These are phyloP conservation scores for Fraxinus baroniana DNA, from an alignment of 305 asterid species.

Conservation along the genomic window DNA sequence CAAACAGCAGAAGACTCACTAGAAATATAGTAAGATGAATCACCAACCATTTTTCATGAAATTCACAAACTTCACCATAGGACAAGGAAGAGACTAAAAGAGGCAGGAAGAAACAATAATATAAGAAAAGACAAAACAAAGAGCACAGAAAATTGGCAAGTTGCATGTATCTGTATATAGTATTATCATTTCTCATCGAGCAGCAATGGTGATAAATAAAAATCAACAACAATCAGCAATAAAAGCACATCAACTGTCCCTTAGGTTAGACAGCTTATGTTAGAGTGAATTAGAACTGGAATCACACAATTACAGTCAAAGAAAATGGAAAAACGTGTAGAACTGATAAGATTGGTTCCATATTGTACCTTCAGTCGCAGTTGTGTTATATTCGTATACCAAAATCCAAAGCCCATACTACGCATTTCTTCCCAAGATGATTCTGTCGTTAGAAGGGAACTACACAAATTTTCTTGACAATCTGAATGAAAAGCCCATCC, in stretches of 20 bases:
- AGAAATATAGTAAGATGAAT: not conserved
- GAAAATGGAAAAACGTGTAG: slow-evolving; percentile 9
- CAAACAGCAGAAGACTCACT: slow-evolving; percentile 4
- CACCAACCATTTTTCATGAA: slow-evolving; percentile 7
- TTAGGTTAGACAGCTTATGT: slow-evolving; percentile 17
- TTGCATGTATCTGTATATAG: not conserved
- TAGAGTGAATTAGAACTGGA: not conserved
- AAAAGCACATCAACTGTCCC: slow-evolving; percentile 19
- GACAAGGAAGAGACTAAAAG: slow-evolving; percentile 10
- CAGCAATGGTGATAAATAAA: slow-evolving; percentile 19
- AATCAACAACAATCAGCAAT: slow-evolving; percentile 17
- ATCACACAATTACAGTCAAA: slow-evolving; percentile 7
- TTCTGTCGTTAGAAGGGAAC: slow-evolving; percentile 73
- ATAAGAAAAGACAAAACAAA: slow-evolving; percentile 12
- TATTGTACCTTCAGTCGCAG: slow-evolving; percentile 76
- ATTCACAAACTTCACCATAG: slow-evolving; percentile 15
- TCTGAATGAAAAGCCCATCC: slow-evolving; percentile 98
- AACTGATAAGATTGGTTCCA: slow-evolving; percentile 28
- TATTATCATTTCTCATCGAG: slow-evolving; percentile 12
- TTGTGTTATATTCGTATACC: slow-evolving; percentile 72
- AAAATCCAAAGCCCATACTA: slow-evolving; percentile 83
- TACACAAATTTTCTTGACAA: slow-evolving; percentile 84
- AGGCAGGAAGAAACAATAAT: slow-evolving; percentile 9
- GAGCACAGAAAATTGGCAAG: slow-evolving; percentile 11
- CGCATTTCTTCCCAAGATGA: slow-evolving; percentile 97